These are phyloP conservation scores for Sphaerosporella brunnea DNA, from an alignment of 495 filamentous ascomycete species.

Conservation along the genomic window DNA sequence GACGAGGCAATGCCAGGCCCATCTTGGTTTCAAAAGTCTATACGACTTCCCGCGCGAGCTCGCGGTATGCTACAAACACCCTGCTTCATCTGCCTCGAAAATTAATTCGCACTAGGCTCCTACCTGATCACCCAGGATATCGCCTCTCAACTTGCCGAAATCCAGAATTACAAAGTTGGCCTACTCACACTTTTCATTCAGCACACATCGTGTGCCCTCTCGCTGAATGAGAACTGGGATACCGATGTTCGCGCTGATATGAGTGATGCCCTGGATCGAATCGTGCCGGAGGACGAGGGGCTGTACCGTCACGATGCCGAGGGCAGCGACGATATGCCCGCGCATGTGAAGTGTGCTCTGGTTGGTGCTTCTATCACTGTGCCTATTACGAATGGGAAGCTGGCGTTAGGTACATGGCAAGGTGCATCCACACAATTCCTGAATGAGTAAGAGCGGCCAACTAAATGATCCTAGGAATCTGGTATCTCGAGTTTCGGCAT, in stretches of 20 bases:
- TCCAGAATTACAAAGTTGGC: slow-evolving; percentile 64
- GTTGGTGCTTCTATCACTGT: slow-evolving; percentile 77
- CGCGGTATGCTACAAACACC: too few species aligned
- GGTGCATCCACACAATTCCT: slow-evolving; percentile 7
- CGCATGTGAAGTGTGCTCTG: slow-evolving; percentile 80
- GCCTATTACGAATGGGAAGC: slow-evolving; percentile 67
- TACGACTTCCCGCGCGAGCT: too few species aligned
- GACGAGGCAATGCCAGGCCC: too few species aligned
- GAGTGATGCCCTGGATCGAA: slow-evolving; percentile 79
- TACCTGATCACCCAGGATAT: slow-evolving; percentile 78
- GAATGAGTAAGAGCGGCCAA: slow-evolving; percentile 7
- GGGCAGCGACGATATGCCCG: slow-evolving; percentile 84
- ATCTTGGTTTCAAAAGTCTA: too few species aligned
- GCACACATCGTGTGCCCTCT: slow-evolving; percentile 24
- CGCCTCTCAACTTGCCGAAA: slow-evolving; percentile 48
- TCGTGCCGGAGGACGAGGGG: slow-evolving; percentile 64
- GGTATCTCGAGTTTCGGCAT: slow-evolving; percentile 81
- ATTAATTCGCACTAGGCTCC: too few species aligned
- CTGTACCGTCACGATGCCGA: slow-evolving; percentile 82
- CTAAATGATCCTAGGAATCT: slow-evolving; percentile 48
- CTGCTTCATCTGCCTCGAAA: too few species aligned
- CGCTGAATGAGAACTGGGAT: slow-evolving; percentile 74
- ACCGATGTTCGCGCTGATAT: slow-evolving; percentile 65
- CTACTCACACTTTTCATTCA: slow-evolving; percentile 43
- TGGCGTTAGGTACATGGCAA: slow-evolving; percentile 54